Evolutionary conservation across 1,284 basidiomycete genomes (phyloP).

Genomic region (Moesziomyces parantarcticus): DNA sequence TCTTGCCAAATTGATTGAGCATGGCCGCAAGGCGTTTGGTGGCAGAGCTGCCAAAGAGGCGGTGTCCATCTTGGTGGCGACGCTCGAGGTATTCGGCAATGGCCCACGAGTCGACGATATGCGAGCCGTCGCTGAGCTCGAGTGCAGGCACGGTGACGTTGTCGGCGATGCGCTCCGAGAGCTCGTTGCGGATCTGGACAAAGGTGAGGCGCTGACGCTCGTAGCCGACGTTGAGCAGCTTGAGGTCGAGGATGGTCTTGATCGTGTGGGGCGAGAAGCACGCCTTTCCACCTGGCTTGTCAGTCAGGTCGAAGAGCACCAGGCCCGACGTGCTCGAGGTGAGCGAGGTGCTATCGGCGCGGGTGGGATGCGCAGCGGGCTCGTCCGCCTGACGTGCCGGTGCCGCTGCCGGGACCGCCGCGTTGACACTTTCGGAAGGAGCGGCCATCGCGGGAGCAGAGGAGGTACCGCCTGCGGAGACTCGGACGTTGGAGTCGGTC

Average conservation of each 20-base stretch:
- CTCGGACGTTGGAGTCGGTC: constrained; percentile 40
- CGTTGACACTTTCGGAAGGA: constrained; percentile 7
- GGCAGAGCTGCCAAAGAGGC: constrained; percentile 42
- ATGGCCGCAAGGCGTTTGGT: constrained; percentile 47
- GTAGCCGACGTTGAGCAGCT: constrained; percentile 55
- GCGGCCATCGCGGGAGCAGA: constrained; percentile 1
- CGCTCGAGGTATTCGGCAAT: constrained; percentile 54
- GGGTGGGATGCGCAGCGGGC: constrained; percentile 6
- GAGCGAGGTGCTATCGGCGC: constrained; percentile 32
- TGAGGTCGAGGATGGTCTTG: constrained; percentile 57
- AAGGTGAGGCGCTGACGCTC: constrained; percentile 56
- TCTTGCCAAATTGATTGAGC: constrained; percentile 50
- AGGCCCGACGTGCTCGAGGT: constrained; percentile 35
- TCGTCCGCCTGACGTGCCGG: constrained; percentile 23
- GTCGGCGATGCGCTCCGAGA: constrained; percentile 38
- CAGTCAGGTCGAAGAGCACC: constrained; percentile 57
- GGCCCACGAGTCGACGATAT: constrained; percentile 55
- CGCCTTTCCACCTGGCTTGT: constrained; percentile 20
- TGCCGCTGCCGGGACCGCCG: constrained; percentile 16
- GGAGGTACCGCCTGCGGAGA: constrained; percentile 10
- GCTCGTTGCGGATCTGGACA: constrained; percentile 54
- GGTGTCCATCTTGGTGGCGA: constrained; percentile 36
- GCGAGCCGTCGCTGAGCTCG: constrained; percentile 49
- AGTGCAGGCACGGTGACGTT: constrained; percentile 58
- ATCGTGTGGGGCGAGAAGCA: constrained; percentile 54